Evolutionary conservation across 2,329 filamentous ascomycete species (phyloP).

Genomic region (Sporothrix inflata): DNA sequence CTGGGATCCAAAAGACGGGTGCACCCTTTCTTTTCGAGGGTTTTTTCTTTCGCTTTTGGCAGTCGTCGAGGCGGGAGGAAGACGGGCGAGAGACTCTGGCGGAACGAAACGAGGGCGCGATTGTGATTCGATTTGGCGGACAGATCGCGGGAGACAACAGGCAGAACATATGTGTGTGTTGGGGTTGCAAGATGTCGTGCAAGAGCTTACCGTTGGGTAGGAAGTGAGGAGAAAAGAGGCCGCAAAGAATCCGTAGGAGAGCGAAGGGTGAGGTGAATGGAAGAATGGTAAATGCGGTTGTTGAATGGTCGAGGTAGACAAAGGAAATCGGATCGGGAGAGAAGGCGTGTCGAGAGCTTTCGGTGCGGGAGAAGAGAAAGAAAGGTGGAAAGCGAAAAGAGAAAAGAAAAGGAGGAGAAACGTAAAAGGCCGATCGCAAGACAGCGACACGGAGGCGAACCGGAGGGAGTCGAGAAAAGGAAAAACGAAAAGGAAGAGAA

Average conservation of each 20-base stretch:
- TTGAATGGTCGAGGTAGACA: background rate
- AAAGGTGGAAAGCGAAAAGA: background rate
- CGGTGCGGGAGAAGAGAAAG: background rate
- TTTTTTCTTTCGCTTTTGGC: too few species aligned
- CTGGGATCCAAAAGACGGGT: background rate
- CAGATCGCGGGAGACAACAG: background rate
- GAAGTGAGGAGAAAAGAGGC: background rate
- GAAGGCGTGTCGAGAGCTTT: background rate
- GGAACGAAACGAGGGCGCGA: background rate
- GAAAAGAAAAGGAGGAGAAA: slow-evolving; percentile 12
- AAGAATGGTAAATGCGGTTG: background rate
- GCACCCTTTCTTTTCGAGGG: background rate
- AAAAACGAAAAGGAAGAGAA: background rate
- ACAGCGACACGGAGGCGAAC: background rate
- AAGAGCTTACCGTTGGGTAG: slow-evolving; percentile 12
- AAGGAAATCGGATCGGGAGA: background rate
- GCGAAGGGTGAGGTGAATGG: background rate
- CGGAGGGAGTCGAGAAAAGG: background rate
- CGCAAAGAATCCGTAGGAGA: background rate
- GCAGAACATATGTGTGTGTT: background rate
- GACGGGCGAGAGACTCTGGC: background rate
- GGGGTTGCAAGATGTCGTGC: background rate
- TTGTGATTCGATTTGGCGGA: background rate
- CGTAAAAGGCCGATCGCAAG: slow-evolving; percentile 19
- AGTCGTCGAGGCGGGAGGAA: background rate